Evolutionary conservation across 352 stramenopile species (phyloP), one percentile per base, ranked within the genome.

Genomic region (Phytophthora melonis): DNA sequence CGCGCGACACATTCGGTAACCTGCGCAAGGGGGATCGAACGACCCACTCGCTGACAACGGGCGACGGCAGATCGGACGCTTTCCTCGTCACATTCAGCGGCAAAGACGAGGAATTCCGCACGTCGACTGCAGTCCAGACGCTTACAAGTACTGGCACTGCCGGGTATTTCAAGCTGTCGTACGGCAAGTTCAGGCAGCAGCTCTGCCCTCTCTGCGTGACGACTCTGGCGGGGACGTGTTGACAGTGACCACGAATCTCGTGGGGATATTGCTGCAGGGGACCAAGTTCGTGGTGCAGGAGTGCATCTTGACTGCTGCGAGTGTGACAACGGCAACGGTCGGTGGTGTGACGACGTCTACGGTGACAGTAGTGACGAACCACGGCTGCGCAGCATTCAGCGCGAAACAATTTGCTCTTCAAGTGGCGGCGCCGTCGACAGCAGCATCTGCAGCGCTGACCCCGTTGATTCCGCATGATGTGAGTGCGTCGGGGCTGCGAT

Each of bases 1-100:
- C 96, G 2, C 80, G 94, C 1, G 97, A 99, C 68, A 90, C 89
- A 6, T 99, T 99, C 76, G 94, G 93, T 5, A 99, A 99, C 62
- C 63, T 98, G 45, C 83, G 97, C 41, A 86, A 76, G 21, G 90
- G 88, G 0, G 90, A 80, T 69, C 86, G 75, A 68, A 97, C 82
- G 14, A 88, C 80, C 0, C 81, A 93, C 68, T 94, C 88, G 5
- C 69, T 78, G n/a, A 74, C 76, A 3, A 96, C 80, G 27, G 93
- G 91, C 6, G 91, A 98, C 59, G 87, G 95, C 19, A 82, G 79
- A 58, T 98, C 92, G 1, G 97, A 99, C 65, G 90, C 85, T 14
- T 99, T 99, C 78, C 63, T 98, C 2, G 88, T 98, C 5, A 91
- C 86, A 0, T 82, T 99, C 10, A 78, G 63, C 0, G 86, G 93